These are phyloP conservation scores for Alectoria sarmentosa DNA, from an alignment of 495 filamentous ascomycete species.

Conservation along the genomic window DNA sequence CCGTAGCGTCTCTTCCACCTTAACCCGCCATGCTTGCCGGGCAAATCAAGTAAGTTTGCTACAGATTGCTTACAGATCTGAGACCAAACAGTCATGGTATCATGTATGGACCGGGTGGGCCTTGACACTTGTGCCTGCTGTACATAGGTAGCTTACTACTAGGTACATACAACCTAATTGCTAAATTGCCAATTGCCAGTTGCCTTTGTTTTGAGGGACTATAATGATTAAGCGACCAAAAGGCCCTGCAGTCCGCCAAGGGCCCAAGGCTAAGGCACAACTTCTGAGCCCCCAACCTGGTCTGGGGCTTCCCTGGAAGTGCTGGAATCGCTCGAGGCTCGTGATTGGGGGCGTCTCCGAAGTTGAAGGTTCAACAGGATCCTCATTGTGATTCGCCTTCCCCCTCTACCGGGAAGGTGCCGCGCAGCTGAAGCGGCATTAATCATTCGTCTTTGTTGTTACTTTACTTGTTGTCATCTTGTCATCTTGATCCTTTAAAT, in stretches of 20 bases:
- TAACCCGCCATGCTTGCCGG: constrained; percentile 25
- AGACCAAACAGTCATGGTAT: constrained; percentile 18
- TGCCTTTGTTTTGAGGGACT: constrained; percentile 17
- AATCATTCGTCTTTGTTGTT: too few species aligned
- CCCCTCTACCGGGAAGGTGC: constrained; percentile 18
- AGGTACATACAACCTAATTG: too few species aligned
- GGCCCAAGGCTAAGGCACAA: constrained; percentile 19
- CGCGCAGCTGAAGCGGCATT: constrained; percentile 19
- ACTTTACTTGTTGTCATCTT: constrained; percentile 14
- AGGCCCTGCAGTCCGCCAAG: constrained; percentile 14
- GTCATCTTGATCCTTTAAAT: constrained; percentile 10
- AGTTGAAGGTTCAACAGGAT: constrained; percentile 14
- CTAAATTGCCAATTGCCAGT: too few species aligned
- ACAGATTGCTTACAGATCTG: constrained; percentile 23
- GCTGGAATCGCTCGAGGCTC: constrained; percentile 12
- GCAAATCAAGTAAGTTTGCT: constrained; percentile 26
- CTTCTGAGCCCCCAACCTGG: constrained; percentile 20
- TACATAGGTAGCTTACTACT: too few species aligned
- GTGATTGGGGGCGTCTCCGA: constrained; percentile 20
- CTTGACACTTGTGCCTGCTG: neutral
- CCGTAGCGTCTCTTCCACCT: neutral
- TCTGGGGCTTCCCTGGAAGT: constrained; percentile 13
- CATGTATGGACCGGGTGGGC: constrained; percentile 6
- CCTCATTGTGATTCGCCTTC: constrained; percentile 21
- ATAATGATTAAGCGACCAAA: constrained; percentile 28